Conservation (phyloP, 2,329 filamentous ascomycete species). For the Penicillium italicum region DNA sequence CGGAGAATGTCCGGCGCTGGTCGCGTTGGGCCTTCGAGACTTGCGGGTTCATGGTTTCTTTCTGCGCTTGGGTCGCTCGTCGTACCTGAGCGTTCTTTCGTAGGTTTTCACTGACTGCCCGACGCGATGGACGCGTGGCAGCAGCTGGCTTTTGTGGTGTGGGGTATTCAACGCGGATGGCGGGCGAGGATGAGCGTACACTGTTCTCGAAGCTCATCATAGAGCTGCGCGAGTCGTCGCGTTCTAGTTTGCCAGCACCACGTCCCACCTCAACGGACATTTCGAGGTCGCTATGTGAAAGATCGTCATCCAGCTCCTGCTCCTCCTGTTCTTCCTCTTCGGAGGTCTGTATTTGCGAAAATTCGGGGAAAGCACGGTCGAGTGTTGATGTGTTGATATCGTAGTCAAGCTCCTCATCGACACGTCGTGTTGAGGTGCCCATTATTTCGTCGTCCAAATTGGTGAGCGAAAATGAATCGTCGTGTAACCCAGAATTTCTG, state of each 20-base stretch:
- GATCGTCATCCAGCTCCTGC: slow-evolving; percentile 21
- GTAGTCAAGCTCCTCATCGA: slow-evolving; percentile 41
- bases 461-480: slow-evolving; percentile 17
- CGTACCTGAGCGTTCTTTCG: slow-evolving; percentile 42
- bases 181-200: slow-evolving; percentile 40
- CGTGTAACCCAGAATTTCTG: neutral
- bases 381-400: slow-evolving; percentile 47
- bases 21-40: slow-evolving; percentile 37
- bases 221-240: slow-evolving; percentile 51
- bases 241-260: slow-evolving; percentile 41
- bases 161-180: slow-evolving; percentile 39
- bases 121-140: slow-evolving; percentile 31
- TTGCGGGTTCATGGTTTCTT: slow-evolving; percentile 41
- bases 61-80: slow-evolving; percentile 40
- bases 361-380: slow-evolving; percentile 47
- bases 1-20: slow-evolving; percentile 51
- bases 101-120: slow-evolving; percentile 36
- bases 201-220: slow-evolving; percentile 49
- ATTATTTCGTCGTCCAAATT: slow-evolving; percentile 36
- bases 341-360: slow-evolving; percentile 43
- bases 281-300: slow-evolving; percentile 41
- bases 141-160: slow-evolving; percentile 35
- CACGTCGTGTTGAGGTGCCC: slow-evolving; percentile 23
- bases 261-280: slow-evolving; percentile 58
- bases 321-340: slow-evolving; percentile 39